Evolutionary conservation across 495 filamentous ascomycete species (phyloP).

Genomic region (Eremomyces bilateralis): DNA sequence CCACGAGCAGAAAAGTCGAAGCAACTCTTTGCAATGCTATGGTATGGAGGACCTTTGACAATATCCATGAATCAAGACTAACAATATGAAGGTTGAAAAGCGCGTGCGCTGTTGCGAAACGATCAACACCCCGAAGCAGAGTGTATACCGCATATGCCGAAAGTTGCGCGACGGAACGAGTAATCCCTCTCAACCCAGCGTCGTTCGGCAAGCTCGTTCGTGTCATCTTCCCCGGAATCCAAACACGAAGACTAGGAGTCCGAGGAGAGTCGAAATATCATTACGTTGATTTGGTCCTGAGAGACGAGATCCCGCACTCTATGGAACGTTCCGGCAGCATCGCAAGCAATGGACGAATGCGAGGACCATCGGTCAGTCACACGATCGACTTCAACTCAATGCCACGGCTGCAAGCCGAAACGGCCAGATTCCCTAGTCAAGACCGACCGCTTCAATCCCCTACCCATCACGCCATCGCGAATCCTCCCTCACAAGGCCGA

Average conservation of each 20-base stretch:
- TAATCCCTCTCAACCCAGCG: slow-evolving; percentile 82
- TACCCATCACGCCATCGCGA: slow-evolving; percentile 2
- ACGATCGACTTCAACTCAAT: slow-evolving; percentile 19
- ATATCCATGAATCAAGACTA: background rate
- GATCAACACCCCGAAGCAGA: slow-evolving; percentile 71
- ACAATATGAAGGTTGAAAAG: slow-evolving; percentile 45
- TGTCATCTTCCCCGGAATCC: slow-evolving; percentile 84
- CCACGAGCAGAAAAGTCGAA: slow-evolving; percentile 84
- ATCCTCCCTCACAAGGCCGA: slow-evolving; percentile 11
- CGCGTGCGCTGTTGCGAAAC: slow-evolving; percentile 57
- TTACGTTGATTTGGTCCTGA: slow-evolving; percentile 70
- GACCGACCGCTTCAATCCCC: slow-evolving; percentile 12
- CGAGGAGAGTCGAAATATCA: slow-evolving; percentile 97
- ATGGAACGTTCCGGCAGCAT: too few relatives aligned
- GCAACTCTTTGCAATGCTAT: slow-evolving; percentile 94
- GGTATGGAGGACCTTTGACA: slow-evolving; percentile 31
- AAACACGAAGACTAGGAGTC: slow-evolving; percentile 77
- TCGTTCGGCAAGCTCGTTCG: slow-evolving; percentile 95
- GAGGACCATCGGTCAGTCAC: slow-evolving; percentile 4
- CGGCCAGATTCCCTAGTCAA: slow-evolving; percentile 37
- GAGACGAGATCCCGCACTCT: slow-evolving; percentile 28
- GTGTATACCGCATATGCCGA: slow-evolving; percentile 88
- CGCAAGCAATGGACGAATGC: background rate
- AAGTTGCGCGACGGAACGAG: slow-evolving; percentile 73
- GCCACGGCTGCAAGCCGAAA: slow-evolving; percentile 29